phyloP scores from a whole-genome alignment of 495 filamentous ascomycete species.

The Staphylotrichum longicolle region DNA sequence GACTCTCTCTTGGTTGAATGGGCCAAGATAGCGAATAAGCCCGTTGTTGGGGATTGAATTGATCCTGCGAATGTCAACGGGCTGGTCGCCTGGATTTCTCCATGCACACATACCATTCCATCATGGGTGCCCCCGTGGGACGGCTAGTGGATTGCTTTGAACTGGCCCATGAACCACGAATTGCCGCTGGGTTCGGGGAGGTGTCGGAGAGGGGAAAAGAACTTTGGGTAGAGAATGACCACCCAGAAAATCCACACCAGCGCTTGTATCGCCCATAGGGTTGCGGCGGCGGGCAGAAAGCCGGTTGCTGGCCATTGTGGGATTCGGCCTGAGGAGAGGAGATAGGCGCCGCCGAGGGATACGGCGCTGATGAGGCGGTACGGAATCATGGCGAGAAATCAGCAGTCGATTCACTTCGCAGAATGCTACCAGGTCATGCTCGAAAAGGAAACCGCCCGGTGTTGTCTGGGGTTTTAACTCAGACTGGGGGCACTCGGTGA shows the following conservation, averaged over 20 bases:
- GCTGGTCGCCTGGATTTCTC: too few species aligned
- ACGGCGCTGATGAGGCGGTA: slow-evolving; percentile 26
- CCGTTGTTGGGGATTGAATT: slow-evolving; percentile 79
- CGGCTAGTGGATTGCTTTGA: slow-evolving; percentile 50
- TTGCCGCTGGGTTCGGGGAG: slow-evolving; percentile 56
- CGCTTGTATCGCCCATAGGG: slow-evolving; percentile 30
- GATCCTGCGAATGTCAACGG: slow-evolving; percentile 43
- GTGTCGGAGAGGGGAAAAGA: slow-evolving; percentile 67
- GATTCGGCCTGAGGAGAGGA: slow-evolving; percentile 31
- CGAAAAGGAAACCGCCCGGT: too few species aligned
- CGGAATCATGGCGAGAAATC: slow-evolving; percentile 19
- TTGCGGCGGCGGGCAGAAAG: slow-evolving; percentile 28
- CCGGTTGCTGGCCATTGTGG: slow-evolving; percentile 28
- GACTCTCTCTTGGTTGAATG: slow-evolving; percentile 71
- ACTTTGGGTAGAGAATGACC: slow-evolving; percentile 64
- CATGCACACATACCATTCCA: slow-evolving; percentile 52
- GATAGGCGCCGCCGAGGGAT: slow-evolving; percentile 34
- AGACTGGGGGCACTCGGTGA: neutral
- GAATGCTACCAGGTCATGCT: too few species aligned
- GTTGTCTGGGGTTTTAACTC: neutral
- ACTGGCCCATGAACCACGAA: slow-evolving; percentile 55
- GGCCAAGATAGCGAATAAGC: slow-evolving; percentile 69
- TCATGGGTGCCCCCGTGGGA: slow-evolving; percentile 58
- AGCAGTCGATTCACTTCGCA: neutral
- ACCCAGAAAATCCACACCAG: slow-evolving; percentile 44